Conservation (phyloP, 345 rosid species). For the Corchorus olitorius region DNA sequence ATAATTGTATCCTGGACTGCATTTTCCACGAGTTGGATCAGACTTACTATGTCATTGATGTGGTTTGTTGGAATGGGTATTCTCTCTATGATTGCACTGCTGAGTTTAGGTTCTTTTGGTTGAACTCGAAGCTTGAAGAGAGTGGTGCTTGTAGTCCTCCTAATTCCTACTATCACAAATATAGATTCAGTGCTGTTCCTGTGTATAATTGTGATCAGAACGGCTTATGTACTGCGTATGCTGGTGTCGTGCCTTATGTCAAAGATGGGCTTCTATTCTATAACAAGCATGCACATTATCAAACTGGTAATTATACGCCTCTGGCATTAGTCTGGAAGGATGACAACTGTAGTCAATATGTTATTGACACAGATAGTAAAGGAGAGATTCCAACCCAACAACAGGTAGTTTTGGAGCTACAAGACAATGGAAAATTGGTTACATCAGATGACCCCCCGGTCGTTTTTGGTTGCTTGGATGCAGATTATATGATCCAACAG, state of each 20-base stretch:
- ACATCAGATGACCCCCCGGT: slow-evolving; percentile 93
- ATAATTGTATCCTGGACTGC: slow-evolving; percentile 88
- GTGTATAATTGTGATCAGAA: slow-evolving; percentile 68
- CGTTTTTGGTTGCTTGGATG: slow-evolving; percentile 63
- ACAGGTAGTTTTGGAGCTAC: slow-evolving; percentile 92
- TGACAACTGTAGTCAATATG: slow-evolving; percentile 87
- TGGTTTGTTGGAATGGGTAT: slow-evolving; percentile 94
- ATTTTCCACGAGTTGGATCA: slow-evolving; percentile 94
- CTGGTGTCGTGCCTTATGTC: slow-evolving; percentile 61
- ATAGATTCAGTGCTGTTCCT: slow-evolving; percentile 62
- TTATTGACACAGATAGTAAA: slow-evolving; percentile 87
- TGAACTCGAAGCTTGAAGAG: slow-evolving; percentile 87
- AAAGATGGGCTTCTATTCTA: slow-evolving; percentile 90
- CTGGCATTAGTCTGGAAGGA: slow-evolving; percentile 97
- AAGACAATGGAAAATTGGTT: slow-evolving; percentile 71
- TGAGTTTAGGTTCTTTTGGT: slow-evolving; percentile 94
- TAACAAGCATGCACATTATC: slow-evolving; percentile 93
- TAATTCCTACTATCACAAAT: slow-evolving; percentile 68
- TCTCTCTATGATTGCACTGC: slow-evolving; percentile 86
- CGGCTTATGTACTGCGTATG: slow-evolving; percentile 69
- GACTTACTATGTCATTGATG: slow-evolving; percentile 89
- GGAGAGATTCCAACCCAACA: slow-evolving; percentile 79
- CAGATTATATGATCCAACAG: slow-evolving; percentile 39
- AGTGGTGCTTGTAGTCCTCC: slow-evolving; percentile 81
- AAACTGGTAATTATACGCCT: slow-evolving; percentile 89